Evolutionary conservation across 2,329 filamentous ascomycete genomes (phyloP).

Genomic region (Cladophialophora psammophila): DNA sequence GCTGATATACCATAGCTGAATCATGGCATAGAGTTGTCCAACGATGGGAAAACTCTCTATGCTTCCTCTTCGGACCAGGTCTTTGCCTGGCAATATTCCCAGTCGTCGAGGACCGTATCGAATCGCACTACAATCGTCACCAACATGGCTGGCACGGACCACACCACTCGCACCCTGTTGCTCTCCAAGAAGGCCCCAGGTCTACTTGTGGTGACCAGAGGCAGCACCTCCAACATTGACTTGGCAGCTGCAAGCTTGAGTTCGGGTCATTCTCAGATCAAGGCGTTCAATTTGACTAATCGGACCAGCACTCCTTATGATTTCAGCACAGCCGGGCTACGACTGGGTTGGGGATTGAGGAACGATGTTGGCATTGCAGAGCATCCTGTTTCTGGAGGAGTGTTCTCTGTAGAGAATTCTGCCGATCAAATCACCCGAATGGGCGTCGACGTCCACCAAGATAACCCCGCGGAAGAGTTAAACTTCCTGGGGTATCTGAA

Average conservation of each 20-base stretch:
- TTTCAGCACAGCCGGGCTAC: conserved; percentile 59
- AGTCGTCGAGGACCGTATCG: conserved; percentile 54
- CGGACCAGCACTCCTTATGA: conserved; percentile 50
- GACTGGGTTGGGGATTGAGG: conserved; percentile 72
- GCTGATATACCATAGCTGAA: conserved; percentile 47
- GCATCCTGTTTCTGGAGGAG: conserved; percentile 54
- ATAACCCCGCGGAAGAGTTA: conserved; percentile 77
- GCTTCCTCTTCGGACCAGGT: conserved; percentile 66
- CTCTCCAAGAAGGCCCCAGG: conserved; percentile 63
- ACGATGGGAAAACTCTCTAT: conserved; percentile 60
- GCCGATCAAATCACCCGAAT: conserved; percentile 68
- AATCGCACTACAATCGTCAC: conserved; percentile 63
- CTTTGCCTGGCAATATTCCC: conserved; percentile 70
- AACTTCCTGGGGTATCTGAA: conserved; percentile 73
- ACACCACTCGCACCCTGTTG: conserved; percentile 72
- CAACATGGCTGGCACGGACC: conserved; percentile 68
- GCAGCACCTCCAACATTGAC: conserved; percentile 71
- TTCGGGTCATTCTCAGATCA: conserved; percentile 72
- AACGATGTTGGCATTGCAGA: conserved; percentile 75
- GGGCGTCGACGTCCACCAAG: conserved; percentile 67
- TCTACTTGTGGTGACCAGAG: conserved; percentile 70
- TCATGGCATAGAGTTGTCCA: conserved; percentile 59
- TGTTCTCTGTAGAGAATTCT: conserved; percentile 72
- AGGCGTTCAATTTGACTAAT: conserved; percentile 64
- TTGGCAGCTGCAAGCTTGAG: conserved; percentile 56